Percentiles rank a stretch among this genome's conserved stretches.
These are phyloP conservation scores for Ustilaginoidea virens DNA, from an alignment of 2,329 filamentous ascomycete genomes.

Conservation along the genomic window DNA sequence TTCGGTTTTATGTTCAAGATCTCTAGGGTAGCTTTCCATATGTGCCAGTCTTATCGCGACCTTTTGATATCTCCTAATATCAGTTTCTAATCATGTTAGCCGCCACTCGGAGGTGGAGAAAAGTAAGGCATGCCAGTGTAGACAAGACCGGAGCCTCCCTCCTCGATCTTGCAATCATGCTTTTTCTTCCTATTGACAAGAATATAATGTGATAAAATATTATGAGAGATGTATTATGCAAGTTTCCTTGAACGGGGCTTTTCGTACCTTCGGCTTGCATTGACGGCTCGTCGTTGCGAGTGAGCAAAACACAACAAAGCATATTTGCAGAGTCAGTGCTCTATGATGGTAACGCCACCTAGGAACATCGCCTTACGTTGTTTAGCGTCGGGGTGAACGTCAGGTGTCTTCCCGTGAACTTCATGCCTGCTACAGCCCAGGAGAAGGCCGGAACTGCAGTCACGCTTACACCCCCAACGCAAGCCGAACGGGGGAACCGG, in stretches of 20 bases:
- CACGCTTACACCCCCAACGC: too few species aligned
- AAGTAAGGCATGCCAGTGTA: constrained; percentile 1
- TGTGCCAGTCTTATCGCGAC: constrained; percentile 99
- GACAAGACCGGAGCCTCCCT: constrained; percentile 4
- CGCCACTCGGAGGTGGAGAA: neutral
- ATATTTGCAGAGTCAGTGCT: too few species aligned
- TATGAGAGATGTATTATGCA: neutral
- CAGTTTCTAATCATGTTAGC: constrained; percentile 46
- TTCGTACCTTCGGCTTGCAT: constrained; percentile 2
- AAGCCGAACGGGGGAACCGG: too few species aligned
- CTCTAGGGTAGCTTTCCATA: constrained; percentile 97
- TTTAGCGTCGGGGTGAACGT: too few species aligned
- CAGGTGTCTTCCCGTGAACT: too few species aligned
- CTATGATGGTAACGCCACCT: too few species aligned
- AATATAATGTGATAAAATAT: neutral
- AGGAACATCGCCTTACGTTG: too few species aligned
- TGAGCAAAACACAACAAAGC: too few species aligned
- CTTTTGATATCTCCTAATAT: constrained; percentile 98
- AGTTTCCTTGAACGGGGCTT: neutral
- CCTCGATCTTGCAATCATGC: constrained; percentile 1
- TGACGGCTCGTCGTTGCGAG: too few species aligned
- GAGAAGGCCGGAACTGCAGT: too few species aligned
- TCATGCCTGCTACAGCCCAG: too few species aligned
- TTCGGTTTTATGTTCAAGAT: constrained; percentile 97
- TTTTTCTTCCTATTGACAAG: neutral